Base-by-base conservation (phyloP, 2,329 filamentous ascomycete genomes). In the Bipolaris sorokiniana region DNA sequence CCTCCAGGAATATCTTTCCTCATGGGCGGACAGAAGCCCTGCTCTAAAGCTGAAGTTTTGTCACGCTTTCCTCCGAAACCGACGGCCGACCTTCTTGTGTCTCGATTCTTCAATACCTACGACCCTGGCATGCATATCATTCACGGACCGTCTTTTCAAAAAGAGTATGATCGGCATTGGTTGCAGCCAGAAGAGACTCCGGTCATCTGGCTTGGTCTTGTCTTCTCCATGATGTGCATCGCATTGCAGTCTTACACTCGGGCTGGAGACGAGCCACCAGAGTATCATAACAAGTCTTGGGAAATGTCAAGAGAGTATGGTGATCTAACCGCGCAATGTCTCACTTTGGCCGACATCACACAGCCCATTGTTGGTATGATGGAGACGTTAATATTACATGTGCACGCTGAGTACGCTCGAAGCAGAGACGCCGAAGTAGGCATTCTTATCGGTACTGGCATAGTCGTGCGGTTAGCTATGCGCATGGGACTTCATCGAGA, bases 41-140 rank as follows among this genome's bases (percentile, higher is more conserved):
- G 89, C 11, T 88, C 88, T 38, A 90, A 91, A 67, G 79, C 84
- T 16, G 94, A 98, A 69, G 82, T 98, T 10, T 85, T 96, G 60
- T 85, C 88, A 26, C 87, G 89, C 48, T 84, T 98, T 40, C 95
- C 95, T 1, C 83, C 89, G 0, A 94, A 92, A 71, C 87, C 90
- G 36, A 90, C 88, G 22, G 89, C 95, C n/a, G 87, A 97, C 68
- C 88, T 91, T 22, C 82, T 98, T 16, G 90, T 97, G 59, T 88
- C 89, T 60, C 87, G 94, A 58, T 99, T 96, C 73, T 97, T 98
- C 81, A 94, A 94, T 73, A 94, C 90, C 26, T 87, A 86, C 64
- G 86, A 88, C 65, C 86, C 86, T 13, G 83, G 84, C 26, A 83
- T 86, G 48, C 83, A 82, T 54, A 82, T 83, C 54, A 79, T 83